Base-by-base conservation (phyloP, 2,329 filamentous ascomycete genomes). In the Huntiella omanensis region DNA sequence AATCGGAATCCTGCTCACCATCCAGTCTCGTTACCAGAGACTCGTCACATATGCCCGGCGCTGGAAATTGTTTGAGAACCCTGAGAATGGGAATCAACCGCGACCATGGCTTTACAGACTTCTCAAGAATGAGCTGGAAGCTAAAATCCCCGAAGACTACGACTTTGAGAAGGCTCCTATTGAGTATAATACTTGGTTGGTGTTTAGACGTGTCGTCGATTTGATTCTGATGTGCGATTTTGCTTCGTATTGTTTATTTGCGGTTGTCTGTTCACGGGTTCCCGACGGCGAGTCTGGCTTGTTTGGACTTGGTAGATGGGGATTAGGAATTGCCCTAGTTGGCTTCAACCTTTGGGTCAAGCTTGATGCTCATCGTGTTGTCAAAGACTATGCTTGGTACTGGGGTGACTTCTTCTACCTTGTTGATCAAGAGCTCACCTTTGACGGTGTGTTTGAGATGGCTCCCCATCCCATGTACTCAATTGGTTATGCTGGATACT, bases 341-440 rank as follows among this genome's bases (percentile, higher is more conserved):
- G 71, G 83, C 49, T 96, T 98, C 72, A 98, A 96, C 61, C 71
- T 96, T 16, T 96, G 91, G 87, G 91, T 98, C 52, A 98, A 98
- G 65, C 71, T 98, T 51, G 91, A 98, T 62, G 91, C 91, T 15
- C 91, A 98, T 62, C 75, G 91, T 51, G 91, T 98, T 43, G 91
- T 98, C 58, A 96, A 96, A 63, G 91, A 98, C 63, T 98, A 87
- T 65, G 91, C 91, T 22, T 98, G 91, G 91, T 98, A 96, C 64
- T 98, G 91, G 91, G 91, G 91, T 51, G 91, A 98, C 63, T 96
- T 96, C 65, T 98, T 96, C 70, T 98, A 86, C 64, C 78, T 98
- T 57, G 84, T 98, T 60, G 91, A 98, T 63, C 87, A 96, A 64
- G 85, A 94, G 58, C 70, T 98, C 60, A 96, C 87, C 43, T 98